A percentile compares a stretch with the other conserved stretches of the same genome.
Conservation (phyloP, 129 eudicot genomes). For the Calendula officinalis region DNA sequence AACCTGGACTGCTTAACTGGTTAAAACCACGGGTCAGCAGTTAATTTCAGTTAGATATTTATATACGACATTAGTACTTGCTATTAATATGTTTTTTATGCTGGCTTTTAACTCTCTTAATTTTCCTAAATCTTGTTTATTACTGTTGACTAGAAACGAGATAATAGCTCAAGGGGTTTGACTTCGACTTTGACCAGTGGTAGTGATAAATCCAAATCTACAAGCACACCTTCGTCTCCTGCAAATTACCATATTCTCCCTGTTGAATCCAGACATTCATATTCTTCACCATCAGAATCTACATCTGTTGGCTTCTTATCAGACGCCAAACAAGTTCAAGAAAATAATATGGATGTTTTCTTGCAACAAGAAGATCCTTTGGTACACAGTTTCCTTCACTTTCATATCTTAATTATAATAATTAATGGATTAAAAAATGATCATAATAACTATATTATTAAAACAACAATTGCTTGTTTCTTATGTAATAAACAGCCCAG, state of each 20-base stretch:
- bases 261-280: constrained; percentile 60
- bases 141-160: constrained; percentile 56
- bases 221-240: constrained; percentile 78
- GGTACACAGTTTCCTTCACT: constrained; percentile 46
- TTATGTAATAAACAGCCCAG: constrained; percentile 44
- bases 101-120: neutral
- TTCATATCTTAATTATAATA: neutral
- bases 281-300: constrained; percentile 53
- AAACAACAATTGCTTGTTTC: neutral
- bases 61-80: neutral
- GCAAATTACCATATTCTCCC: constrained; percentile 48
- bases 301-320: constrained; percentile 48
- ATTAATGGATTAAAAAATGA: neutral
- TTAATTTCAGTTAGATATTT: neutral
- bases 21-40: constrained; percentile 64
- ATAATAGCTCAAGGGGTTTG: constrained; percentile 46
- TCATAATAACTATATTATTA: too few relatives aligned
- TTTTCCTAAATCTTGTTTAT: constrained; percentile 1
- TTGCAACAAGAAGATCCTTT: constrained; percentile 60
- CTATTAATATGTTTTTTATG: neutral
- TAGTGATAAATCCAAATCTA: constrained; percentile 74
- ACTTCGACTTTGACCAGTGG: constrained; percentile 49
- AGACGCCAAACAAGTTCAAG: constrained; percentile 47
- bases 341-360: constrained; percentile 51
- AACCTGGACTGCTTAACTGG: constrained; percentile 80